These are phyloP conservation scores for Ustilago tritici DNA, from an alignment of 1,284 basidiomycete genomes.

Conservation along the genomic window DNA sequence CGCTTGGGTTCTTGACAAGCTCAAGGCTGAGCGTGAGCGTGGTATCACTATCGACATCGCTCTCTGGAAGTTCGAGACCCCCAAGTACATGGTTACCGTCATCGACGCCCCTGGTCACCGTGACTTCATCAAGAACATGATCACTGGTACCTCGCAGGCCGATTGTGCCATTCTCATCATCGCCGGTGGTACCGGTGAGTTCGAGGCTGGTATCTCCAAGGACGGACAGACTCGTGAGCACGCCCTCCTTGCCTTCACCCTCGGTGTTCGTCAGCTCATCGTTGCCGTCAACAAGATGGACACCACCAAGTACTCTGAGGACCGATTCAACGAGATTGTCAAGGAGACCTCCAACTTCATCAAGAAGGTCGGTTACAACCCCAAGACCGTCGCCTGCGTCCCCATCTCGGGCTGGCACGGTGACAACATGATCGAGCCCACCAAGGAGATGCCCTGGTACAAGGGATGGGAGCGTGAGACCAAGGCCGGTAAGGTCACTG, in stretches of 20 bases:
- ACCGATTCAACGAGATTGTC: constrained; percentile 99
- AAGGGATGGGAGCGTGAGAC: constrained; percentile 82
- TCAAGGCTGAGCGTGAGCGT: constrained; percentile 98
- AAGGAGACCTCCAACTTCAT: constrained; percentile 99
- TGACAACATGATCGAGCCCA: constrained; percentile 98
- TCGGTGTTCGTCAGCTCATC: constrained; percentile 99
- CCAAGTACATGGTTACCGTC: constrained; percentile 76
- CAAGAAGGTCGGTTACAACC: constrained; percentile 99
- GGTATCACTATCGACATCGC: constrained; percentile 99
- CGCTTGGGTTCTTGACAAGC: constrained; percentile 99
- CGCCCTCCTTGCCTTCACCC: constrained; percentile 99
- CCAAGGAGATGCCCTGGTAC: constrained; percentile 94
- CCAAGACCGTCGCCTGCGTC: constrained; percentile 97
- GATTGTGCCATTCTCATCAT: constrained; percentile 99
- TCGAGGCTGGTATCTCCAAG: constrained; percentile 99
- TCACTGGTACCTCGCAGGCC: constrained; percentile 94
- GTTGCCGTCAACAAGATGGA: constrained; percentile 99
- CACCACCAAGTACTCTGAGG: constrained; percentile 98
- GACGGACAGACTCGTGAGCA: constrained; percentile 99
- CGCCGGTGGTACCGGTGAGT: constrained; percentile 98
- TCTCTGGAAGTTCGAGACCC: constrained; percentile 71
- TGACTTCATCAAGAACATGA: constrained; percentile 97
- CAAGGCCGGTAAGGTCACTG: constrained; percentile 91
- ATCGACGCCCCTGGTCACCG: constrained; percentile 99
- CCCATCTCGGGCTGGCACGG: constrained; percentile 99